Conservation (phyloP, 371 early-diverging fungal species). For the Syncephalastrum monosporum region DNA sequence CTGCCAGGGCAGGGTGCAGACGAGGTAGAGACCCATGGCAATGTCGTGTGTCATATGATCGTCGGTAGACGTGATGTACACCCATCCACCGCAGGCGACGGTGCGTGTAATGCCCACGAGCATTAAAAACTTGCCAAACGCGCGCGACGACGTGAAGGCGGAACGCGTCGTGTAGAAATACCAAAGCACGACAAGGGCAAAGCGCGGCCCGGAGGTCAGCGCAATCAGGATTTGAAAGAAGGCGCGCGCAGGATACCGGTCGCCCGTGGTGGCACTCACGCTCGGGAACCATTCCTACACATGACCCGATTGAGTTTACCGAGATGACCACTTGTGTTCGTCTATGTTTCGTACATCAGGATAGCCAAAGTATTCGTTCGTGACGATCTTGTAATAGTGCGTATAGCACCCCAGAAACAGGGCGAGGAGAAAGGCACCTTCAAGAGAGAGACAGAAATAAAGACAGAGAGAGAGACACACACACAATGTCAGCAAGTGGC, state of each 20-base stretch:
- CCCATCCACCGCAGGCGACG: slow-evolving; percentile 78
- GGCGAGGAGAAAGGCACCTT: slow-evolving; percentile 74
- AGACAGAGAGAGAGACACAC: not conserved
- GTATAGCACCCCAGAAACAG: slow-evolving; percentile 67
- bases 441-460: not conserved
- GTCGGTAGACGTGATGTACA: slow-evolving; percentile 79
- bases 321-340: not conserved
- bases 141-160: slow-evolving; percentile 41
- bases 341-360: slow-evolving; percentile 55
- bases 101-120: slow-evolving; percentile 69
- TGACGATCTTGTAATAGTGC: slow-evolving; percentile 78
- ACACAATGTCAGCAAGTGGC: not conserved
- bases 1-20: slow-evolving; percentile 78
- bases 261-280: slow-evolving; percentile 81
- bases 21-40: slow-evolving; percentile 74
- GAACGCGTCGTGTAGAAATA: slow-evolving; percentile 53
- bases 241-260: slow-evolving; percentile 76
- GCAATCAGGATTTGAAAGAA: slow-evolving; percentile 82
- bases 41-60: slow-evolving; percentile 81
- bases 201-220: slow-evolving; percentile 67
- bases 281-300: slow-evolving; percentile 85
- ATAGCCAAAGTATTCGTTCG: slow-evolving; percentile 76
- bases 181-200: slow-evolving; percentile 69
- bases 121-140: slow-evolving; percentile 61
- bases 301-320: not conserved